Percentiles rank a stretch among this genome's conserved stretches.
These are phyloP conservation scores for Solanum virginianum DNA, from an alignment of 257 asterid genomes.

Conservation along the genomic window DNA sequence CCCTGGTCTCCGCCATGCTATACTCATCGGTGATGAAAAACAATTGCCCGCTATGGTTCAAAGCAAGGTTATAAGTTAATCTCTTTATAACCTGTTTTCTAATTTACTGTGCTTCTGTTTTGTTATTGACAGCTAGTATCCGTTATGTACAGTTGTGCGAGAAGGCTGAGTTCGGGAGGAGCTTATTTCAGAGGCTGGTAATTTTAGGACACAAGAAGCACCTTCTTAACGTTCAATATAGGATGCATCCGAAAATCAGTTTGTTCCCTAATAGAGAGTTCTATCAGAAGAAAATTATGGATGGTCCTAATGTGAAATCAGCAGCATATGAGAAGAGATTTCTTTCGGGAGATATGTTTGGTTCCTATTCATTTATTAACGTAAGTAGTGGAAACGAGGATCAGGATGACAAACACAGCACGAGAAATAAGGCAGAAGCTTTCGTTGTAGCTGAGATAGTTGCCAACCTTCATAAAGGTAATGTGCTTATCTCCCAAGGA, in stretches of 20 bases:
- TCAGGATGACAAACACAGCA: constrained; percentile 19
- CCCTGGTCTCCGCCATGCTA: constrained; percentile 35
- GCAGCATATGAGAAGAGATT: constrained; percentile 8
- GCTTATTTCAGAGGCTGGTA: constrained; percentile 54
- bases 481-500: background rate
- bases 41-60: constrained; percentile 55
- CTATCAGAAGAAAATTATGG: constrained; percentile 23
- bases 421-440: constrained; percentile 41
- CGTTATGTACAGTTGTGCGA: background rate
- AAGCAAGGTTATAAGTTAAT: constrained; percentile 29
- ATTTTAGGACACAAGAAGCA: constrained; percentile 28
- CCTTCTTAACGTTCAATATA: constrained; percentile 41
- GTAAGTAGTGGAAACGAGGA: constrained; percentile 41
- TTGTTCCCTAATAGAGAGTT: constrained; percentile 41
- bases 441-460: constrained; percentile 38
- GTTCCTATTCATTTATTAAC: constrained; percentile 57
- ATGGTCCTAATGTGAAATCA: constrained; percentile 29
- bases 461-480: constrained; percentile 41
- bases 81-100: background rate
- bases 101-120: background rate
- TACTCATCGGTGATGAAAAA: constrained; percentile 53
- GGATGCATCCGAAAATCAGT: constrained; percentile 62
- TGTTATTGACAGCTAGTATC: background rate
- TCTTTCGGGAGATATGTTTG: constrained; percentile 29
- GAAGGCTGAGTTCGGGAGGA: constrained; percentile 29